These are phyloP conservation scores for Hygrocybe coccinea DNA, from an alignment of 768 basidiomycete genomes.

Conservation along the genomic window DNA sequence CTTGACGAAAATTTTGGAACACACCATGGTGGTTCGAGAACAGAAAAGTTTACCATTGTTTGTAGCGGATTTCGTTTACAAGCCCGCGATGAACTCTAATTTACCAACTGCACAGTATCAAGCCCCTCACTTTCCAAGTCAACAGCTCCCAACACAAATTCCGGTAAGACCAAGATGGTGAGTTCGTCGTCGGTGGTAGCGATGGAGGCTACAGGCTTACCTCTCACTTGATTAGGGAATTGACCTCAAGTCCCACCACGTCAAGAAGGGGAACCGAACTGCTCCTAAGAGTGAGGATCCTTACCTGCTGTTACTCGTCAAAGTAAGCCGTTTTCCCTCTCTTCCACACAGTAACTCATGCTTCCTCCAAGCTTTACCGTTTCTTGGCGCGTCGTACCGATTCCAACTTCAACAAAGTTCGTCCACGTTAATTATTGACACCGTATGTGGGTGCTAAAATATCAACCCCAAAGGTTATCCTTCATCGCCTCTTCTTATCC, in stretches of 20 bases:
- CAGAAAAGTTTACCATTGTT: slow-evolving; percentile 44
- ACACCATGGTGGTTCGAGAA: slow-evolving; percentile 69
- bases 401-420: slow-evolving; percentile 90
- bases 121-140: slow-evolving; percentile 2
- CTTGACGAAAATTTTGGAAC: slow-evolving; percentile 23
- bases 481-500: slow-evolving; percentile 94
- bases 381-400: slow-evolving; percentile 98
- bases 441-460: slow-evolving; percentile 14
- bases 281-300: slow-evolving; percentile 99
- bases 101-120: slow-evolving; percentile 5
- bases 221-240: slow-evolving; percentile 67
- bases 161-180: slow-evolving; percentile 57
- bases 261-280: slow-evolving; percentile 93
- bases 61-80: slow-evolving; percentile 22
- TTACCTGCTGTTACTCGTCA: slow-evolving; percentile 95
- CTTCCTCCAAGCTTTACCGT: slow-evolving; percentile 76
- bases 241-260: slow-evolving; percentile 94
- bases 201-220: slow-evolving; percentile 19
- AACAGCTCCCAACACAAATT: too few relatives aligned
- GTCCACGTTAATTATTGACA: neutral
- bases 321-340: slow-evolving; percentile 47
- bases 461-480: slow-evolving; percentile 60
- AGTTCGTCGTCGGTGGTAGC: slow-evolving; percentile 45
- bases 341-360: neutral
- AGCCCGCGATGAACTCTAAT: slow-evolving; percentile 11